Evolutionary conservation across 306 rosid species (phyloP), one percentile per base, ranked within the genome.

Genomic region (Betula pendula): DNA sequence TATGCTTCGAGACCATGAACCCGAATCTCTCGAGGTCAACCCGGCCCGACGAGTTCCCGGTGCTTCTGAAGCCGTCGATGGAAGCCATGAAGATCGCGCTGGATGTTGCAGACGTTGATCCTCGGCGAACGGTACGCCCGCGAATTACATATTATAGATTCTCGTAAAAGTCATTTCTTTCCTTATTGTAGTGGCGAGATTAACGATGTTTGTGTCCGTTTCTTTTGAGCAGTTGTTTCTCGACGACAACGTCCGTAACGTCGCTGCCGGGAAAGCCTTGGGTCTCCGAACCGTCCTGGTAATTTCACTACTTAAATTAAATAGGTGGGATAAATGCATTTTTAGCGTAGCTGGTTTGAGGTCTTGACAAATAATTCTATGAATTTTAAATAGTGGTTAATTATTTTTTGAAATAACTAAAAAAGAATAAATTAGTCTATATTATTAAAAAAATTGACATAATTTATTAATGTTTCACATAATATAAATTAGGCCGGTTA

Each of bases 1-100:
- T 92, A 49, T 92, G 97, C 80, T 94, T 94, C 77, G 97, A 94
- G 77, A 92, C 96, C 0, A 82, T 94, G 80, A 94, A 94, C 86
- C 97, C 98, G 19, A 89, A 94, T 75, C 91, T 94, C 3, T 72
- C 87, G 0, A 49, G 75, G 15, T 67, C 94, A 7, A 86, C 85
- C 62, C 85, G 89, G 20, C 93, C 94, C 2, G 85, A 90, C 1
- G 92, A 94, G 74, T 84, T 90, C 43, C 97, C 98, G 1, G 86
- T 94, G 13, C 75, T 94, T 11, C 82, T 92, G 3, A 94, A 94
- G 82, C 97, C 98, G 10, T 94, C 97, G 5, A 80, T 47, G 59
- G 90, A 89, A 22, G 98, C 97, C 58, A 65, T 94, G 73, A 84
- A 80, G 29, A 85, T 89, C 43, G 90, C 93, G 0, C 75, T 94